Evolutionary conservation across 495 filamentous ascomycete species (phyloP).

Genomic region (Penicillium samsonianum): DNA sequence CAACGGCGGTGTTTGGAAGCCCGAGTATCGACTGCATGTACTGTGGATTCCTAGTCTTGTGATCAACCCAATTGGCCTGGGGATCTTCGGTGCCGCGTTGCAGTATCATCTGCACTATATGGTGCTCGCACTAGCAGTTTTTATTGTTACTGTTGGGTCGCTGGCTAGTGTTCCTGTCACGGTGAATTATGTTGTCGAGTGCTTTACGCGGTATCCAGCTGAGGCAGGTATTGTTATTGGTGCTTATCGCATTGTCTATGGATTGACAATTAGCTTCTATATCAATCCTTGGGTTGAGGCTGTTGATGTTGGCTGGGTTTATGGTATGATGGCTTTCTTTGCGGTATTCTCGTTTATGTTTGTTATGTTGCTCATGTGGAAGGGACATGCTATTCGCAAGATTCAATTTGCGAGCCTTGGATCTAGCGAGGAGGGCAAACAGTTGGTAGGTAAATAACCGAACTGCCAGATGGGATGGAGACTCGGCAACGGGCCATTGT

Average conservation of each 20-base stretch:
- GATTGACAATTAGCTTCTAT: conserved; percentile 50
- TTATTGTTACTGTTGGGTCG: conserved; percentile 46
- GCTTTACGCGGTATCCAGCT: conserved; percentile 42
- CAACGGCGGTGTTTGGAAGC: conserved; percentile 49
- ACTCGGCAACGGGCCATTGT: no score
- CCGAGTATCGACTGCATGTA: conserved; percentile 53
- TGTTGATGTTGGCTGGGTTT: conserved; percentile 52
- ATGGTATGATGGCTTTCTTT: conserved; percentile 55
- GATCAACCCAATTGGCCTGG: conserved; percentile 49
- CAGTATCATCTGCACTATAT: conserved; percentile 52
- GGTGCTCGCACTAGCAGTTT: conserved; percentile 47
- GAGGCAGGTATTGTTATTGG: conserved; percentile 46
- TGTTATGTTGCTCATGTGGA: conserved; percentile 36
- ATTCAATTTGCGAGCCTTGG: conserved; percentile 28
- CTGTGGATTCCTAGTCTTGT: conserved; percentile 47
- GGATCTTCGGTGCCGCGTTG: conserved; percentile 49
- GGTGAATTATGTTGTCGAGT: conserved; percentile 53
- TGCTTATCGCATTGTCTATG: conserved; percentile 44
- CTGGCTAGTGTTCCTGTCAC: conserved; percentile 44
- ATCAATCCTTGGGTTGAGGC: conserved; percentile 47
- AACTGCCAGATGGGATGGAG: no score
- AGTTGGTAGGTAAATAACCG: conserved; percentile 12
- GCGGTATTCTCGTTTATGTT: conserved; percentile 41
- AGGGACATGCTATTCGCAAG: conserved; percentile 29
- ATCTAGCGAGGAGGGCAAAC: conserved; percentile 32